Percentiles rank a stretch among this genome's conserved stretches.
phyloP scores from a whole-genome alignment of 257 asterid species.

The Osmanthus fragrans region DNA sequence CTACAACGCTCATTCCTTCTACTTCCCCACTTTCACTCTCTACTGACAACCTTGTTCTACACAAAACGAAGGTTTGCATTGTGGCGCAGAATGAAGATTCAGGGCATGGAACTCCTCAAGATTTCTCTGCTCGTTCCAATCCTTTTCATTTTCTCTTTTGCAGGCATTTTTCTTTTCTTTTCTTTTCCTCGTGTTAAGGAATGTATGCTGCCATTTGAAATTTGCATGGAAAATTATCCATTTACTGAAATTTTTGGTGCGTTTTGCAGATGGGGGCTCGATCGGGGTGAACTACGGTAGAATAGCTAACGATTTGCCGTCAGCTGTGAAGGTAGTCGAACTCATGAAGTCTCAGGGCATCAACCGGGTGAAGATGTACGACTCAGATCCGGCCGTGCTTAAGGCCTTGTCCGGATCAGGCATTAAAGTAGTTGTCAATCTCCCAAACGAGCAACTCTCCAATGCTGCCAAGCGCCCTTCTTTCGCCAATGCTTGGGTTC shows the following conservation, averaged over 20 bases:
- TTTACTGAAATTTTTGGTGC: not conserved
- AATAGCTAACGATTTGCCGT: slow-evolving; percentile 76
- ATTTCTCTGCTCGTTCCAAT: slow-evolving; percentile 26
- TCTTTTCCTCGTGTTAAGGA: not conserved
- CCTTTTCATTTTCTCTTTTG: slow-evolving; percentile 31
- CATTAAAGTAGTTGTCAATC: slow-evolving; percentile 61
- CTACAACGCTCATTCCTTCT: slow-evolving; percentile 1
- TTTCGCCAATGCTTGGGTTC: slow-evolving; percentile 69
- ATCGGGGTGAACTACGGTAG: slow-evolving; percentile 90
- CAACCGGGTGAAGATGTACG: slow-evolving; percentile 75
- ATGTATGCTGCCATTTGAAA: not conserved
- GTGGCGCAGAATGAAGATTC: not conserved
- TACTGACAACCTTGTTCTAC: not conserved
- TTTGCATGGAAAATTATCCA: not conserved
- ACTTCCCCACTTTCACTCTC: not conserved
- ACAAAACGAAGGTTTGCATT: not conserved
- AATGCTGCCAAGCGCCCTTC: slow-evolving; percentile 64
- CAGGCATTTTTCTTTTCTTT: slow-evolving; percentile 31
- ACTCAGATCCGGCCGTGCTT: slow-evolving; percentile 82
- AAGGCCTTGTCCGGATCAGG: slow-evolving; percentile 73
- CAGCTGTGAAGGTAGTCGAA: slow-evolving; percentile 68
- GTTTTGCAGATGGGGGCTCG: slow-evolving; percentile 40
- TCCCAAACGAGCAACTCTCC: slow-evolving; percentile 85
- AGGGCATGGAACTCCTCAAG: slow-evolving; percentile 38
- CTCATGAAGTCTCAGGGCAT: slow-evolving; percentile 72